phyloP scores from a whole-genome alignment of 768 basidiomycete species.

The Boletus rex-veris region DNA sequence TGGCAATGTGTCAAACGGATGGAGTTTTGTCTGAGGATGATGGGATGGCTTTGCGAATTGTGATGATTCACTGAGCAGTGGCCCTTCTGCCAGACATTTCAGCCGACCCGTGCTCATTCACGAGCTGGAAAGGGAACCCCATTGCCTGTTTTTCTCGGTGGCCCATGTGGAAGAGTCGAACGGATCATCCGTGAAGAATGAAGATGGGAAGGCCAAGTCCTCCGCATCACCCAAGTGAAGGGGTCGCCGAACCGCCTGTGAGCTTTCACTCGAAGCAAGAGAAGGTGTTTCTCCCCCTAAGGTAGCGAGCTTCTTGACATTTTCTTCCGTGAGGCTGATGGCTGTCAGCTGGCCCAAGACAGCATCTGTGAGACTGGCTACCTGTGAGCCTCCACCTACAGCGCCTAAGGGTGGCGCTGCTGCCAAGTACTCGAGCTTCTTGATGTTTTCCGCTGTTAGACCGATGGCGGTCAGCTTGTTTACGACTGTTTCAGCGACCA shows the following conservation, averaged over 20 bases:
- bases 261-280: too few relatives aligned
- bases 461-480: background rate
- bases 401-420: background rate
- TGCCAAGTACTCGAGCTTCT: background rate
- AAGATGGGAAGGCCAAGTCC: background rate
- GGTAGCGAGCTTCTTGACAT: background rate
- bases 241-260: background rate
- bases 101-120: background rate
- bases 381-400: background rate
- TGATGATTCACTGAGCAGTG: background rate
- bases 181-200: background rate
- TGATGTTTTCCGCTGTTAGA: background rate
- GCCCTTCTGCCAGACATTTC: background rate
- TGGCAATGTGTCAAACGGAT: too few relatives aligned
- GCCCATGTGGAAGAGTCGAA: background rate
- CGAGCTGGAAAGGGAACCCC: background rate
- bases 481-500: background rate
- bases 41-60: background rate
- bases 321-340: background rate
- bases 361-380: background rate
- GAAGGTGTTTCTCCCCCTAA: background rate
- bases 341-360: background rate
- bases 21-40: too few relatives aligned
- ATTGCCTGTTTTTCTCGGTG: background rate
- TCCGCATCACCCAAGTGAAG: background rate